These are phyloP conservation scores for Smallanthus sonchifolius DNA, from an alignment of 129 eudicot genomes.

Conservation along the genomic window DNA sequence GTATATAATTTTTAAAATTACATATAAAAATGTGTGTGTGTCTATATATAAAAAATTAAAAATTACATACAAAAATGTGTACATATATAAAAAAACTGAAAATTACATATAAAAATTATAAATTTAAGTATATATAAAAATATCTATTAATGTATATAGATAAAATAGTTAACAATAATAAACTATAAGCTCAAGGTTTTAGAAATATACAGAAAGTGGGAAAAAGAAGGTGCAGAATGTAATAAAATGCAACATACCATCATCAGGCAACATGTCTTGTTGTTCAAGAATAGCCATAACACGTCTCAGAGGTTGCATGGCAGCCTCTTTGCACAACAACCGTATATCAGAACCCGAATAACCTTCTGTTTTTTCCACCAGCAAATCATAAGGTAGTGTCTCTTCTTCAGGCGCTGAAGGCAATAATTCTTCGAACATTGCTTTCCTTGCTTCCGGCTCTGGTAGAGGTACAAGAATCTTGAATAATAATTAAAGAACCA, in stretches of 20 bases:
- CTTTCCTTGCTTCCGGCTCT: slow-evolving; percentile 86
- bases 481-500: slow-evolving; percentile 32
- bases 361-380: slow-evolving; percentile 82
- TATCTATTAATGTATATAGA: too few relatives aligned
- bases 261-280: slow-evolving; percentile 73
- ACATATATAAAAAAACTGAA: too few relatives aligned
- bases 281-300: slow-evolving; percentile 72
- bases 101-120: too few relatives aligned
- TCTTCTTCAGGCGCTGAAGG: slow-evolving; percentile 48
- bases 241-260: slow-evolving; percentile 48
- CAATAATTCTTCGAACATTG: slow-evolving; percentile 81
- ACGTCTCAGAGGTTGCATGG: slow-evolving; percentile 97
- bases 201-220: not conserved
- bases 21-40: too few relatives aligned
- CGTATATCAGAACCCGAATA: slow-evolving; percentile 96
- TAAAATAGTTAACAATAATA: too few relatives aligned
- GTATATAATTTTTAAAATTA: too few relatives aligned
- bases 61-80: too few relatives aligned
- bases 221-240: not conserved
- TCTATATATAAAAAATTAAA: too few relatives aligned
- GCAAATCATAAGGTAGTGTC: slow-evolving; percentile 63
- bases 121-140: too few relatives aligned
- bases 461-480: slow-evolving; percentile 99
- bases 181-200: too few relatives aligned
- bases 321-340: slow-evolving; percentile 92